phyloP scores from a whole-genome alignment of 2,329 filamentous ascomycete species.

The Botryotinia calthae region DNA sequence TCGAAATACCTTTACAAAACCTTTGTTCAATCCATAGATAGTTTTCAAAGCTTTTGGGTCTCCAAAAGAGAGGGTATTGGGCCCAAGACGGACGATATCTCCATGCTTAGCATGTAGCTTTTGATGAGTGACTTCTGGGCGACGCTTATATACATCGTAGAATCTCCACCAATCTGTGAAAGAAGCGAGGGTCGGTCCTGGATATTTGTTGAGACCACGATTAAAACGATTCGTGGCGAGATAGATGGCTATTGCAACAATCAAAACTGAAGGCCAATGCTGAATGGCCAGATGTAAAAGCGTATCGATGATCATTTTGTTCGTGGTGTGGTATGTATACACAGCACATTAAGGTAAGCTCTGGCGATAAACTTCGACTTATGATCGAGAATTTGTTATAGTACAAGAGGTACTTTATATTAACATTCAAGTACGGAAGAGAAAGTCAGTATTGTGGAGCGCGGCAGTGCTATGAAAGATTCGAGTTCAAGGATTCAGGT shows the following conservation, averaged over 20 bases:
- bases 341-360: too few species aligned
- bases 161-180: slow-evolving; percentile 74
- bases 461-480: not conserved
- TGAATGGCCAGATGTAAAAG: not conserved
- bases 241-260: slow-evolving; percentile 42
- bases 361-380: not conserved
- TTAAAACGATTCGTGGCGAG: slow-evolving; percentile 51
- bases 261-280: slow-evolving; percentile 45
- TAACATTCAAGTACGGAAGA: not conserved
- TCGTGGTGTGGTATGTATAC: not conserved
- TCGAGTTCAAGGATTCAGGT: not conserved
- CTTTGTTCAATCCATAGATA: slow-evolving; percentile 82
- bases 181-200: slow-evolving; percentile 67
- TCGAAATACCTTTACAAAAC: slow-evolving; percentile 65
- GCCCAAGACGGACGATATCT: slow-evolving; percentile 71
- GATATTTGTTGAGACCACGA: slow-evolving; percentile 65
- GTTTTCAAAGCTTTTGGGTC: slow-evolving; percentile 69
- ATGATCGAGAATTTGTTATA: not conserved
- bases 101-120: slow-evolving; percentile 69
- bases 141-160: slow-evolving; percentile 61
- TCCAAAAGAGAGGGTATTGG: slow-evolving; percentile 71
- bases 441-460: not conserved
- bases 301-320: slow-evolving; percentile 16
- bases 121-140: slow-evolving; percentile 66
- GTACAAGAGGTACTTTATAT: not conserved